phyloP scores from a whole-genome alignment of 75 land plant genomes.

The Ceratopteris richardii region DNA sequence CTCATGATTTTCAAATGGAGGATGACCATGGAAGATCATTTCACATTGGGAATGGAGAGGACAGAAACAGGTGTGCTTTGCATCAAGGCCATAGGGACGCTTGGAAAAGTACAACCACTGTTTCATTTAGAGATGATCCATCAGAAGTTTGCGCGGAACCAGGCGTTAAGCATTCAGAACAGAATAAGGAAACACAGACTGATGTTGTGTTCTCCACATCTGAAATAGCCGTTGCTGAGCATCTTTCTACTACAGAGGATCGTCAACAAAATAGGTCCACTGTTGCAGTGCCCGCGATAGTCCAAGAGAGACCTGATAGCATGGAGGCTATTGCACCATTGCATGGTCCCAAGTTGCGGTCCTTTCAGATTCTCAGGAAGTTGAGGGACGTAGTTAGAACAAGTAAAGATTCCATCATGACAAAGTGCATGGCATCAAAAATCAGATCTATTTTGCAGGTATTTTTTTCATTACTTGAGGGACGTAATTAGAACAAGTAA shows the following conservation, averaged over 20 bases:
- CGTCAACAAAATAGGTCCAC: too few relatives aligned
- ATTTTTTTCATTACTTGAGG: neutral
- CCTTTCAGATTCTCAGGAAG: neutral
- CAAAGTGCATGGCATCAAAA: neutral
- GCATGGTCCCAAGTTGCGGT: neutral
- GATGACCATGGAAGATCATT: too few relatives aligned
- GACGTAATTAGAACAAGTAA: neutral
- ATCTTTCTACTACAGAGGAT: too few relatives aligned
- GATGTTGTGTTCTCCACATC: too few relatives aligned
- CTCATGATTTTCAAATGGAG: too few relatives aligned
- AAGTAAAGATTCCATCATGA: neutral
- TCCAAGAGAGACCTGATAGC: too few relatives aligned
- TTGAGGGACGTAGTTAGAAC: neutral
- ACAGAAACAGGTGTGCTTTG: too few relatives aligned
- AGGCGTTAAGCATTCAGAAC: neutral
- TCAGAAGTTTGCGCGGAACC: neutral
- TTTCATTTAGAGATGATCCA: neutral
- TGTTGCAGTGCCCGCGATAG: too few relatives aligned
- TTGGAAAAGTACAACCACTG: neutral
- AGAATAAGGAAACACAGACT: too few relatives aligned
- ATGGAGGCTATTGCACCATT: too few relatives aligned
- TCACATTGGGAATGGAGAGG: too few relatives aligned
- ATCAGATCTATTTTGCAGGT: conserved; percentile 5
- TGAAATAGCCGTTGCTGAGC: too few relatives aligned
- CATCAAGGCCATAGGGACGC: neutral